Evolutionary conservation across 257 asterid species (phyloP), one percentile per base, ranked within the genome.

Genomic region (Salvia miltiorrhiza): DNA sequence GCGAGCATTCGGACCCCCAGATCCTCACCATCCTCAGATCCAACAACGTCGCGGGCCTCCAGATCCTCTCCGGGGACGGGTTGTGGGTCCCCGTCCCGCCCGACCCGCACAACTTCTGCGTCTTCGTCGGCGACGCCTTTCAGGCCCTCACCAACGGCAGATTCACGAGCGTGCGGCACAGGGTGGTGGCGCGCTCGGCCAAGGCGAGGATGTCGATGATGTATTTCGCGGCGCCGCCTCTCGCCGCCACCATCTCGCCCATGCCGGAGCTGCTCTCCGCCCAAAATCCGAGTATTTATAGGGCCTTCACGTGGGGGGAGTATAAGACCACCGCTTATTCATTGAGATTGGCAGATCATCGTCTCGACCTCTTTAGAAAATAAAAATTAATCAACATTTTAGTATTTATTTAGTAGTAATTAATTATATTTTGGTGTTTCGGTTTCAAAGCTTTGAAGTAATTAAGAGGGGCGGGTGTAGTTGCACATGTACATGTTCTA

Each of bases 1-100:
- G 96, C 8, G 97, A 90, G 65, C 95, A 90, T 52, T 81, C 95
- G 0, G 97, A 90, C 63, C 97, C 97, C 59, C 97, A 90, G 64
- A 82, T 90, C 17, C 61, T 90, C 16, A 90, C 97, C 0, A 76
- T 90, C 49, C 57, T 90, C 65, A 70, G 88, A 26, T 86, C 96
- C 64, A 90, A 90, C 75, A 80, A 86, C 20, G 95, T 88, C 5
- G 83, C 75, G 0, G 97, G 96, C 4, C 94, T 90, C n/a, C 90
- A 90, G 30, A 85, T 90, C 4, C 56, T 75, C 71, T 70, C 90
- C 0, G 78, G 24, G 0, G 86, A 83, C 3, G 90, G 90, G 1
- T 32, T 78, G 3, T 90, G 96, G 96, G 54, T 88, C 3, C 80
- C 97, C 0, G 78, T 90, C 30, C 86, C 84, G 12, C 92, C 94